Percentiles rank a stretch among this genome's conserved stretches.
Evolutionary conservation across 2,329 filamentous ascomycete genomes (phyloP).

Genomic region (Sphaerulina populicola): DNA sequence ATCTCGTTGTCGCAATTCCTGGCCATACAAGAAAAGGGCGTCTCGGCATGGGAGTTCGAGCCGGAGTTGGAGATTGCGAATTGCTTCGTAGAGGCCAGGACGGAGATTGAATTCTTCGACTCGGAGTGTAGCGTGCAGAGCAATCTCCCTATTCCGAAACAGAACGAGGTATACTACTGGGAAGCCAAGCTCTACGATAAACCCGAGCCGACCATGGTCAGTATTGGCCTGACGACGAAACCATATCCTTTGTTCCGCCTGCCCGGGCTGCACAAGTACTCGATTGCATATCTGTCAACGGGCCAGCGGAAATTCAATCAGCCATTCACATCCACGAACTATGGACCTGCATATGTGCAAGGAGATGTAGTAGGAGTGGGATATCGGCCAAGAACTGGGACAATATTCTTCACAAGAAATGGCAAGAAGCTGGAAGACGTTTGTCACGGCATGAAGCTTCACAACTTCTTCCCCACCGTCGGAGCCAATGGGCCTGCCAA

Average conservation of each 20-base stretch:
- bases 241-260: constrained; percentile 91
- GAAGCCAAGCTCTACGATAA: constrained; percentile 98
- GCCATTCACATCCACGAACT: constrained; percentile 70
- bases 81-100: constrained; percentile 92
- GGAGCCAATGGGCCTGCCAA: constrained; percentile 88
- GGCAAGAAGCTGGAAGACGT: constrained; percentile 96
- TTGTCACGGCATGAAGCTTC: constrained; percentile 80
- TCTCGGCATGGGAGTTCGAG: constrained; percentile 99
- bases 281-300: constrained; percentile 80
- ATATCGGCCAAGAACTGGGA: constrained; percentile 87
- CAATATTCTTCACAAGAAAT: constrained; percentile 96
- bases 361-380: constrained; percentile 94
- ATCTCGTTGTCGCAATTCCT: constrained; percentile 96
- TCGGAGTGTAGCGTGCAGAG: constrained; percentile 95
- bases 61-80: constrained; percentile 98
- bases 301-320: constrained; percentile 87
- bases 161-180: constrained; percentile 99
- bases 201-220: constrained; percentile 75
- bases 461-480: constrained; percentile 97
- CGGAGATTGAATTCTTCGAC: constrained; percentile 98
- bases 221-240: constrained; percentile 91
- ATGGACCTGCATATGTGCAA: constrained; percentile 78
- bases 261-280: constrained; percentile 88
- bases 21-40: constrained; percentile 97
- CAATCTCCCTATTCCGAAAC: constrained; percentile 93